Base-by-base conservation (phyloP, 1,284 basidiomycete species). In the Cryptococcus deneoformans region DNA sequence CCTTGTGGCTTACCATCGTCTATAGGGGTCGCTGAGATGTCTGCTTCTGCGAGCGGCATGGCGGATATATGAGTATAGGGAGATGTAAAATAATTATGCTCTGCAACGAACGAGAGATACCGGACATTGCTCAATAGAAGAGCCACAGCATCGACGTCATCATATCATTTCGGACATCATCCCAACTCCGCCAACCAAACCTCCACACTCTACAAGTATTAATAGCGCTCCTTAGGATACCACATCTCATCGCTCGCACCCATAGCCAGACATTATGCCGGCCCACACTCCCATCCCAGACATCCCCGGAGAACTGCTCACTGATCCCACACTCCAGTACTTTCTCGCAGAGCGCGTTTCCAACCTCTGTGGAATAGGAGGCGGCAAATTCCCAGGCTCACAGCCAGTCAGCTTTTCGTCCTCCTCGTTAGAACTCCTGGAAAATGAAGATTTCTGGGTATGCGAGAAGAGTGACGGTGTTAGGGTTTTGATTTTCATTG, bases 391-490 rank as follows among this genome's bases (percentile, higher is more conserved):
- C 78, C 92, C 92, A 35, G 93, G 94, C 14, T 89, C 89, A 69
- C 94, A 97, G 71, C 93, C 93, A 11, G 86, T 97, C 66, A 93
- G 90, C 72, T 96, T 97, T 77, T 81, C 84, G 5, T 73, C 79
- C 8, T 80, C 77, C 47, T 88, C 91, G 65, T 73, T 97, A 45
- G 81, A 82, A 8, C 84, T 88, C 69, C 82, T 97, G 46, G 90
- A 95, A 78, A 80, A 79, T 29, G 84, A 87, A 80, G 91, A 97
- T 75, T 99, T 90, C 75, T 99, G 95, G 95, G 95, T 99, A 36
- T 97, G 93, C 79, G 96, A 99, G 80, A 99, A 99, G 81, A 96
- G 93, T n/a, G 96, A 99, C 72, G 96, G 96, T 2, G 79, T 98
- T 53, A 86, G 96, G 45, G 91, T 99, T 37, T 81, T 99, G 46